phyloP scores from a whole-genome alignment of 2,329 filamentous ascomycete species.

The Ceratocystis colombiana region DNA sequence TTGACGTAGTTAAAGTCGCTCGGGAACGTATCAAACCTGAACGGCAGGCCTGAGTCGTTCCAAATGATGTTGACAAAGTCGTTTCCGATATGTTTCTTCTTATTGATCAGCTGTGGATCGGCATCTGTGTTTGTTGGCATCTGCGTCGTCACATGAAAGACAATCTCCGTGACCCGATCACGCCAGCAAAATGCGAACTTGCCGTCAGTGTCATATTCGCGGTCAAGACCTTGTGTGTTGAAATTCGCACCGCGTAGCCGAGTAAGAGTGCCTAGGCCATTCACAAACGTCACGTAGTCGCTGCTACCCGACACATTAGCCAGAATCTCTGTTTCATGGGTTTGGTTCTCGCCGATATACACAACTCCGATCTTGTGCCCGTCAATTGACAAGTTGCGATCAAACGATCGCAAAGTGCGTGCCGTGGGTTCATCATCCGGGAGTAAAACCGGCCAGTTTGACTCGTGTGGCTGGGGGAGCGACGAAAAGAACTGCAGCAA shows the following conservation, averaged over 20 bases:
- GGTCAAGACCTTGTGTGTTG: slow-evolving; percentile 87
- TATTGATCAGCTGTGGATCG: slow-evolving; percentile 66
- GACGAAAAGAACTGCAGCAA: slow-evolving; percentile 59
- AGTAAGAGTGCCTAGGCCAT: slow-evolving; percentile 70
- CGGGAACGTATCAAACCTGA: slow-evolving; percentile 82
- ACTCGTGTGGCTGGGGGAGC: slow-evolving; percentile 47
- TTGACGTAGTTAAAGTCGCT: slow-evolving; percentile 96
- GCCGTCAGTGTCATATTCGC: slow-evolving; percentile 66
- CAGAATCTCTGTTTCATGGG: slow-evolving; percentile 70
- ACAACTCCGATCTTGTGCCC: slow-evolving; percentile 92
- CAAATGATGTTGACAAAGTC: slow-evolving; percentile 98
- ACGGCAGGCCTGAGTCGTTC: slow-evolving; percentile 87
- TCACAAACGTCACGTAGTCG: slow-evolving; percentile 79
- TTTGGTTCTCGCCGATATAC: slow-evolving; percentile 83
- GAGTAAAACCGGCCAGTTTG: slow-evolving; percentile 62
- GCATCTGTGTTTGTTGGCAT: slow-evolving; percentile 81
- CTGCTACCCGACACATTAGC: slow-evolving; percentile 76
- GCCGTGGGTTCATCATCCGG: slow-evolving; percentile 59
- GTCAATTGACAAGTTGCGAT: slow-evolving; percentile 80
- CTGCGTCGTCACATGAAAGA: slow-evolving; percentile 92
- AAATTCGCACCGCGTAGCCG: slow-evolving; percentile 72
- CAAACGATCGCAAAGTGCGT: slow-evolving; percentile 70
- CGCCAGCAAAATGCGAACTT: slow-evolving; percentile 89
- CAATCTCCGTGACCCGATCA: slow-evolving; percentile 85
- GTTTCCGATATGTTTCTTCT: slow-evolving; percentile 94